Percentiles rank a stretch among this genome's conserved stretches.
Conservation (phyloP, 768 basidiomycete genomes). For the Trametes gibbosa region DNA sequence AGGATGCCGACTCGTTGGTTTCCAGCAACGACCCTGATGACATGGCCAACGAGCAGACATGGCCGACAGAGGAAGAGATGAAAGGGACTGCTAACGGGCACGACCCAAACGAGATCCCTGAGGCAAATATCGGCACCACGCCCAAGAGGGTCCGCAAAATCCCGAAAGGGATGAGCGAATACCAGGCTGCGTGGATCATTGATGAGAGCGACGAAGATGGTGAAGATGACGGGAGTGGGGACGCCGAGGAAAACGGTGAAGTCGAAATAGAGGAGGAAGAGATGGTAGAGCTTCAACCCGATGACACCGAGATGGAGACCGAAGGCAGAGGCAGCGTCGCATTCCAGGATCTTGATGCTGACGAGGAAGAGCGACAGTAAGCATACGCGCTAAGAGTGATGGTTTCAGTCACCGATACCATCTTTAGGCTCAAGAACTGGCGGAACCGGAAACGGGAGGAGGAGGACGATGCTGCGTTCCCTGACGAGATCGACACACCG, state of each 20-base stretch:
- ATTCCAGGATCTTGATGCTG: conserved; percentile 76
- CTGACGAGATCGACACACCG: conserved; percentile 96
- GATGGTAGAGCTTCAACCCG: conserved; percentile 52
- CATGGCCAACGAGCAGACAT: conserved; percentile 93
- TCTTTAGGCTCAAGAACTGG: conserved; percentile 64
- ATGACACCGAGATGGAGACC: conserved; percentile 55
- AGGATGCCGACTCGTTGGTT: conserved; percentile 78
- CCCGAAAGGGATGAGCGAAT: conserved; percentile 95
- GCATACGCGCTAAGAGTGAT: conserved; percentile 28
- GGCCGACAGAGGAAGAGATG: conserved; percentile 99
- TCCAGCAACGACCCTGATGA: conserved; percentile 88
- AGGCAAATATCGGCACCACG: conserved; percentile 69
- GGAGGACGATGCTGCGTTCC: conserved; percentile 82
- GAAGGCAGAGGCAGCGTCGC: conserved; percentile 50
- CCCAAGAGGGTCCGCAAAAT: conserved; percentile 78
- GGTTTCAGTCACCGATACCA: background rate
- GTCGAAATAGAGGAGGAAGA: conserved; percentile 52
- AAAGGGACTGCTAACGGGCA: conserved; percentile 34
- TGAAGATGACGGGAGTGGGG: conserved; percentile 31
- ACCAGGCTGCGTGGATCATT: conserved; percentile 95
- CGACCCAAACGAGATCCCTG: conserved; percentile 48
- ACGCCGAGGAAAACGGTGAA: conserved; percentile 36
- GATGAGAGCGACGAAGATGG: conserved; percentile 65
- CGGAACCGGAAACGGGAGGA: conserved; percentile 68
- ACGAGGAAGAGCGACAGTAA: conserved; percentile 87